Evolutionary conservation across 2,329 filamentous ascomycete genomes (phyloP).

Genomic region (Aspergillus aculeatinus): DNA sequence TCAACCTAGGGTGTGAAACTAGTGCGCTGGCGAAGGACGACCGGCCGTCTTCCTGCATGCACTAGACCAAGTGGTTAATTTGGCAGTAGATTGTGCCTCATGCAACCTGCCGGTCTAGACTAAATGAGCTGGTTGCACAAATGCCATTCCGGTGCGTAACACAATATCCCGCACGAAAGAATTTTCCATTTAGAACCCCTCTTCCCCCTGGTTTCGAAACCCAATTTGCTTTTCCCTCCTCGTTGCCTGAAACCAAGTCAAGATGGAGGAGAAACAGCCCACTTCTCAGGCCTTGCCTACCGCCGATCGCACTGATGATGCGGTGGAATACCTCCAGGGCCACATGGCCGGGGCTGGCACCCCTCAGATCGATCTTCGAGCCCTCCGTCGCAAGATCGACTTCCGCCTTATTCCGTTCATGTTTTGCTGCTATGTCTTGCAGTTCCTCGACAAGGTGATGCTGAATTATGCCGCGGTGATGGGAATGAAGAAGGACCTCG

Average conservation of each 20-base stretch:
- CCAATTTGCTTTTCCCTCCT: not conserved
- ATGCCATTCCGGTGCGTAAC: no score
- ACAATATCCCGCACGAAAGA: no score
- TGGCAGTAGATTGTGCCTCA: no score
- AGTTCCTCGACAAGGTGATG: slow-evolving; percentile 37
- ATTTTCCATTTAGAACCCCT: no score
- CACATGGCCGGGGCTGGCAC: slow-evolving; percentile 10
- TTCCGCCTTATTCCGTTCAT: slow-evolving; percentile 32
- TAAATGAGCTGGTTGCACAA: no score
- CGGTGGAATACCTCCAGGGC: slow-evolving; percentile 22
- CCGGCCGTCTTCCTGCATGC: no score
- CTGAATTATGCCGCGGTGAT: slow-evolving; percentile 62
- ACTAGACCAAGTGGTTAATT: no score
- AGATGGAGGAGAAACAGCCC: slow-evolving; percentile 15
- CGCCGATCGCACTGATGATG: slow-evolving; percentile 19
- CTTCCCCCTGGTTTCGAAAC: not conserved
- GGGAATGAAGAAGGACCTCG: slow-evolving; percentile 56
- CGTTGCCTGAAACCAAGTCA: not conserved
- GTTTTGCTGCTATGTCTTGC: slow-evolving; percentile 34
- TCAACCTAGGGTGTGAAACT: no score
- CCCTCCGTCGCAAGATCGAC: slow-evolving; percentile 32
- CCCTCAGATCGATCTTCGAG: slow-evolving; percentile 19
- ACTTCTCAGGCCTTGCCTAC: not conserved
- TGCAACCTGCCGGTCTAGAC: no score
- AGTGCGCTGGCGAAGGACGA: no score